A percentile compares a stretch with the other conserved stretches of the same genome.
These are phyloP conservation scores for Lolium multiflorum DNA, from an alignment of 176 grass and related monocot species.

Conservation along the genomic window DNA sequence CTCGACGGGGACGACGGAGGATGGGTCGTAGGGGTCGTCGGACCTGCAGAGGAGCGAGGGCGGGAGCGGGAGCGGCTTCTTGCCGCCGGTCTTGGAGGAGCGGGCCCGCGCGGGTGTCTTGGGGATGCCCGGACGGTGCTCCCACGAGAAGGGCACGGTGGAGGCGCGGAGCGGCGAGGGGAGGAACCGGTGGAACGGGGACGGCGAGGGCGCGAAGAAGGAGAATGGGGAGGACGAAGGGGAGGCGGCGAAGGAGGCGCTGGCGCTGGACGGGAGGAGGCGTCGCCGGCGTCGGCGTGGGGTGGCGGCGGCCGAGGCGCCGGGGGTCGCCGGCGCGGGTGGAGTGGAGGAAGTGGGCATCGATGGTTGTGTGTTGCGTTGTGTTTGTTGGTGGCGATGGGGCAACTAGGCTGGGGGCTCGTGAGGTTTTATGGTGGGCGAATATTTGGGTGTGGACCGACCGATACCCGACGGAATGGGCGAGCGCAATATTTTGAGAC, in stretches of 20 bases:
- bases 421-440: constrained; percentile 37
- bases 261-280: constrained; percentile 27
- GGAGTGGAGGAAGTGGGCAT: constrained; percentile 41
- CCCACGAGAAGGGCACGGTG: constrained; percentile 63
- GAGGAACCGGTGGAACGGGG: constrained; percentile 50
- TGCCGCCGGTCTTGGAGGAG: constrained; percentile 4
- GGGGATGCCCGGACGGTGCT: constrained; percentile 63
- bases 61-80: constrained; percentile 50
- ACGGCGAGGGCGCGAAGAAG: constrained; percentile 32
- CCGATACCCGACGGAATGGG: neutral
- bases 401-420: neutral
- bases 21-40: constrained; percentile 41
- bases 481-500: constrained; percentile 15
- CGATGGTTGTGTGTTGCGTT: neutral
- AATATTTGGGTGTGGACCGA: constrained; percentile 5
- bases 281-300: neutral
- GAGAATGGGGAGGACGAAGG: constrained; percentile 13
- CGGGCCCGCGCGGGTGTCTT: constrained; percentile 45
- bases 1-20: constrained; percentile 46
- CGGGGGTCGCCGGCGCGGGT: constrained; percentile 29
- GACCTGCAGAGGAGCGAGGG: constrained; percentile 50
- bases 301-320: neutral
- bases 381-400: neutral
- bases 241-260: neutral
- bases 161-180: constrained; percentile 49